A percentile compares a stretch with the other conserved stretches of the same genome.
Evolutionary conservation across 495 filamentous ascomycete genomes (phyloP).

Genomic region (Daldinia loculata): DNA sequence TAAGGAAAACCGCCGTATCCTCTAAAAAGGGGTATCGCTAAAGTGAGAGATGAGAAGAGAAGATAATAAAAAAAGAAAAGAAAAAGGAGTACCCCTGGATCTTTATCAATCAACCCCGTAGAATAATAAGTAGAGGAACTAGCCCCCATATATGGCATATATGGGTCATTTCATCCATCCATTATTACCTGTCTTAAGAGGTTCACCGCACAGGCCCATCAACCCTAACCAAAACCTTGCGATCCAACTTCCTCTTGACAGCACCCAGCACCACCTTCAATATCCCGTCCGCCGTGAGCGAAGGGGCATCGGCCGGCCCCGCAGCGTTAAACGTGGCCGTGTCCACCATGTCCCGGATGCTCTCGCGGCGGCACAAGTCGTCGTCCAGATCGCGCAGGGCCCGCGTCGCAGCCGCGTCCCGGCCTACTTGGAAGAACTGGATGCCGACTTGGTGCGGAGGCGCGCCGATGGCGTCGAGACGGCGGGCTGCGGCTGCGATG

Average conservation of each 20-base stretch:
- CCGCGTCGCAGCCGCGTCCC: conserved; percentile 68
- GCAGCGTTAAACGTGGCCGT: conserved; percentile 77
- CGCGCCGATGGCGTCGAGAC: conserved; percentile 75
- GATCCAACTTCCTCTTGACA: conserved; percentile 70
- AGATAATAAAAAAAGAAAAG: too few species aligned
- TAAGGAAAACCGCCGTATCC: background rate
- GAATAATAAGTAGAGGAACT: too few species aligned
- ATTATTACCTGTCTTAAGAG: too few species aligned
- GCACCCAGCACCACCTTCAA: conserved; percentile 85
- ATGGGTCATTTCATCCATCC: too few species aligned
- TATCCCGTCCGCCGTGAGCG: conserved; percentile 67
- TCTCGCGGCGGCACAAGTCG: conserved; percentile 64
- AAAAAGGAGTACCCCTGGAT: too few species aligned
- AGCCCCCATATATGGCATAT: too few species aligned
- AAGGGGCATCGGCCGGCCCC: conserved; percentile 47
- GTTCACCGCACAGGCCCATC: conserved; percentile 8
- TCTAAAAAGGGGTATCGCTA: background rate
- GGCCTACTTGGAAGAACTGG: conserved; percentile 96
- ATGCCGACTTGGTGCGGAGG: conserved; percentile 89
- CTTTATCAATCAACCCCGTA: too few species aligned
- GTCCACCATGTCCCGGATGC: conserved; percentile 90
- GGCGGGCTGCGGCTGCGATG: conserved; percentile 71
- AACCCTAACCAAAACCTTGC: conserved; percentile 44
- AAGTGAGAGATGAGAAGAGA: too few species aligned
- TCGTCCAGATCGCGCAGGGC: conserved; percentile 83